A percentile compares a stretch with the other conserved stretches of the same genome.
phyloP scores from a whole-genome alignment of 2,329 filamentous ascomycete genomes.

The Trichoderma sp. region DNA sequence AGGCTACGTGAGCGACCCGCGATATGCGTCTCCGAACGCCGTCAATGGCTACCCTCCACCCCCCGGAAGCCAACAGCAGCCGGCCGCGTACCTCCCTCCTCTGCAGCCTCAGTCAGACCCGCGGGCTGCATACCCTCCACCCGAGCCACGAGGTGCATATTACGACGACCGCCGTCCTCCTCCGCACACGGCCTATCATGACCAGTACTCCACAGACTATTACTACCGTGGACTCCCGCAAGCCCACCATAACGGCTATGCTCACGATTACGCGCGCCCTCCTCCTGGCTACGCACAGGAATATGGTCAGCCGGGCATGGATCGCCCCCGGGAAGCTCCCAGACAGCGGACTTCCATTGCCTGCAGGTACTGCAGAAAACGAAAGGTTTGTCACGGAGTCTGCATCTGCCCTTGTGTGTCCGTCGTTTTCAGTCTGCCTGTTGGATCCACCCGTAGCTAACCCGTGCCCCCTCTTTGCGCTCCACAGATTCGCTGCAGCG shows the following conservation, averaged over 20 bases:
- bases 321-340: conserved; percentile 50
- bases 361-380: conserved; percentile 62
- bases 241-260: conserved; percentile 38
- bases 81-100: conserved; percentile 43
- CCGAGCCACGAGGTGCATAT: conserved; percentile 45
- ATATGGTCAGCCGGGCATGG: conserved; percentile 41
- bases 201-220: conserved; percentile 43
- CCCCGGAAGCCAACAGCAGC: conserved; percentile 38
- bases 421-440: not conserved
- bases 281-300: conserved; percentile 41
- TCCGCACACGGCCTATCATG: conserved; percentile 39
- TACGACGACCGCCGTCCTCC: conserved; percentile 43
- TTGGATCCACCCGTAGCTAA: not conserved
- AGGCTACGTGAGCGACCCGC: conserved; percentile 41
- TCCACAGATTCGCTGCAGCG: conserved; percentile 61
- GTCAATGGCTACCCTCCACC: conserved; percentile 53
- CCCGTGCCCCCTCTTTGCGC: not conserved
- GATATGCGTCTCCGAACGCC: conserved; percentile 49
- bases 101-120: conserved; percentile 44
- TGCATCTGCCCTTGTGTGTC: not conserved
- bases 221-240: conserved; percentile 41
- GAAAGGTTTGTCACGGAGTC: conserved; percentile 52
- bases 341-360: conserved; percentile 62
- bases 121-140: conserved; percentile 44
- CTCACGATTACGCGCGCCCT: conserved; percentile 37